Evolutionary conservation across 345 rosid species (phyloP), one percentile per base, ranked within the genome.

Genomic region (Linum trigynum): DNA sequence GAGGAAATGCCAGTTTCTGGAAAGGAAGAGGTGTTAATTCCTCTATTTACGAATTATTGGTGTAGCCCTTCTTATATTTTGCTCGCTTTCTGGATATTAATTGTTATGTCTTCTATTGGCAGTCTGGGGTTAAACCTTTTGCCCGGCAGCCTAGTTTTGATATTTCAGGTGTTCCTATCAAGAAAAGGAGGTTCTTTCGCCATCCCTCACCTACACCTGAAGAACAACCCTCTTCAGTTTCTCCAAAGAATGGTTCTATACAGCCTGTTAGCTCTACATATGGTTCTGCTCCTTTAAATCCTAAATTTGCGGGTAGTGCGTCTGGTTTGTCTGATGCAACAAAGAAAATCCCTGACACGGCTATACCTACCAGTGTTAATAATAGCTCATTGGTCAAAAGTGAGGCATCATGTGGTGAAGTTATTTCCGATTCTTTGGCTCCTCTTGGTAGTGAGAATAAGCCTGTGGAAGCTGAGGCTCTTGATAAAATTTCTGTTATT

Each of bases 161-260:
- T 66, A 77, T 69, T 76, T 81, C 89, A 68, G 80, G 85, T 69
- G 75, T 89, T 78, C 96, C 96, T 38, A 74, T 91, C 75, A 91
- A 91, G 85, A 89, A 91, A 83, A 84, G 98, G 74, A 85, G 86
- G 76, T 78, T 74, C 63, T 74, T 82, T 53, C 74, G 70, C 50
- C 74, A 79, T 36, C 71, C 81, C 36, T 83, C 84, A 4, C 85
- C 85, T 50, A 59, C 76, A 1, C 45, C 51, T 38, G 82, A 77
- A 69, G 81, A 77, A 58, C 71, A 71, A 50, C 23, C 57, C 12
- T 67, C 70, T 72, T 67, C 66, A 5, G 11, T 35, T 5, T 43
- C 59, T 3, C 40, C 66, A 36, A 72, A 64, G 62, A 77, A 72
- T 10, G 68, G 59, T 61, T 57, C 55, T n/a, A 60, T 43, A 39